Percentiles rank a stretch among this genome's conserved stretches.
These are phyloP conservation scores for Cardamine occulta DNA, from an alignment of 345 rosid genomes.

Conservation along the genomic window DNA sequence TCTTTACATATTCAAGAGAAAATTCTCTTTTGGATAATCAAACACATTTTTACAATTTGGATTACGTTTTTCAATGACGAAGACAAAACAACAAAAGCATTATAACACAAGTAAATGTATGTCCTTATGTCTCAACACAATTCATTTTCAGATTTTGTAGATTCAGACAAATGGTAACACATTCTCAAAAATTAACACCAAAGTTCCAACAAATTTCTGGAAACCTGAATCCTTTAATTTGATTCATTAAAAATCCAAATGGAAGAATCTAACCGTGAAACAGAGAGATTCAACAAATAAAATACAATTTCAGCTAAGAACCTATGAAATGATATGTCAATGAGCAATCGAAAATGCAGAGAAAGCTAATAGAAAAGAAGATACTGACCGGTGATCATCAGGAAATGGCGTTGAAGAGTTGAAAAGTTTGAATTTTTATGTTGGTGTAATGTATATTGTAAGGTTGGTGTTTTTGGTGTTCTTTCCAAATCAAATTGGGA, in stretches of 20 bases:
- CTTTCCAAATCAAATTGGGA: slow-evolving; percentile 21
- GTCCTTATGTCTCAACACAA: not conserved
- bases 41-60: not conserved
- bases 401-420: not conserved
- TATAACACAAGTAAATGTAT: not conserved
- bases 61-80: not conserved
- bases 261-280: not conserved
- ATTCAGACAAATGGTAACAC: not conserved
- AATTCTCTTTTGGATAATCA: not conserved
- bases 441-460: slow-evolving; percentile 29
- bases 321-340: not conserved
- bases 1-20: not conserved
- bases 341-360: not conserved
- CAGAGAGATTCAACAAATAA: not conserved
- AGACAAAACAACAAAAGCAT: not conserved
- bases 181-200: not conserved
- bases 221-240: not conserved
- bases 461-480: slow-evolving; percentile 27
- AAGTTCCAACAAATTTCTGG: not conserved
- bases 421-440: slow-evolving; percentile 10
- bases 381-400: slow-evolving; percentile 12
- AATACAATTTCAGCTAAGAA: not conserved
- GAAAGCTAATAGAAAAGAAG: slow-evolving; percentile 1
- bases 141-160: not conserved
- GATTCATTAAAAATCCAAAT: not conserved